Conservation (phyloP, 371 early-diverging fungal genomes). For the Circinella minor region DNA sequence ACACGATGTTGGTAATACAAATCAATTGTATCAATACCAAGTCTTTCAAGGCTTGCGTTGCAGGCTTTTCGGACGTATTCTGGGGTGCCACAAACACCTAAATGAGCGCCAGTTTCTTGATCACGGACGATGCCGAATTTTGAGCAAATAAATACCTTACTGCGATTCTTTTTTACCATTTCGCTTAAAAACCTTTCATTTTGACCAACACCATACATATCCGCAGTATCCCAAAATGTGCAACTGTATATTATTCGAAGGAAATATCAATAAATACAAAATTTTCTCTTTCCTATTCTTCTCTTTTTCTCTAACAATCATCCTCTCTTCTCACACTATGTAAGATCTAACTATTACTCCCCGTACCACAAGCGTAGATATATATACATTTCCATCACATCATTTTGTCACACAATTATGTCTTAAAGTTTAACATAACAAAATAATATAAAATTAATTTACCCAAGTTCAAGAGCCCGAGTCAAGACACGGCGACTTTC, state of each 20-base stretch:
- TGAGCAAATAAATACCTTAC: slow-evolving; percentile 49
- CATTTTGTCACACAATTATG: neutral
- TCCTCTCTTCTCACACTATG: too few relatives aligned
- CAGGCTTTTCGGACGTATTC: slow-evolving; percentile 54
- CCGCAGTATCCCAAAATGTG: slow-evolving; percentile 37
- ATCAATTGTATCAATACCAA: slow-evolving; percentile 57
- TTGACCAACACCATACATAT: slow-evolving; percentile 27
- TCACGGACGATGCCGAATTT: slow-evolving; percentile 44
- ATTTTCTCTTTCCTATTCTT: neutral
- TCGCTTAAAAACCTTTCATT: slow-evolving; percentile 48
- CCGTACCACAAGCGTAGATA: too few relatives aligned
- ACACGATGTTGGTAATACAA: slow-evolving; percentile 66
- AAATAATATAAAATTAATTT: neutral
- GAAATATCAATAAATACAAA: neutral
- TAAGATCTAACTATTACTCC: too few relatives aligned
- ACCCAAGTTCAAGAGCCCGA: slow-evolving; percentile 3
- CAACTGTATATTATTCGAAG: slow-evolving; percentile 4
- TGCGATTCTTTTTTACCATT: slow-evolving; percentile 38
- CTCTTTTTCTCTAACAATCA: neutral
- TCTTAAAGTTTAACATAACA: too few relatives aligned
- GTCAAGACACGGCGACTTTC: neutral
- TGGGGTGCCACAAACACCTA: slow-evolving; percentile 54
- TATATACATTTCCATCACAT: neutral
- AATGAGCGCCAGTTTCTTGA: slow-evolving; percentile 35
- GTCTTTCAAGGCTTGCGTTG: slow-evolving; percentile 42